Evolutionary conservation across 129 eudicot genomes (phyloP).

Genomic region (Artemisia argyi): DNA sequence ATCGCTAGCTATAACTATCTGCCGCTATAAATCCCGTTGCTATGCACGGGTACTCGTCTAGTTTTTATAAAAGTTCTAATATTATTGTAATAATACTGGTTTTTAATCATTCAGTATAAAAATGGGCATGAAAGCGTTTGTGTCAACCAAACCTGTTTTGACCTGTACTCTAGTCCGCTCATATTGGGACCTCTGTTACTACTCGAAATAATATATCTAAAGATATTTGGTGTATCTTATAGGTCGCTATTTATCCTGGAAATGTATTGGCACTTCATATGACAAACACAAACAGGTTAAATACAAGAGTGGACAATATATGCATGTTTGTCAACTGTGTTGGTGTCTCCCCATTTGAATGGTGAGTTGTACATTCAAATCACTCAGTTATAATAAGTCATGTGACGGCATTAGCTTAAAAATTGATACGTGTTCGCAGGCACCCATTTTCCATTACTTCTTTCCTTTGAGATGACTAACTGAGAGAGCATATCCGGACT

Average conservation of each 20-base stretch:
- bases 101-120: too few relatives aligned
- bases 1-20: too few relatives aligned
- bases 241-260: constrained; percentile 87
- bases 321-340: constrained; percentile 85
- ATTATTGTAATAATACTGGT: neutral
- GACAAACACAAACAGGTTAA: constrained; percentile 74
- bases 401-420: constrained; percentile 11
- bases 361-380: constrained; percentile 42
- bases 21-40: too few relatives aligned
- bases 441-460: constrained; percentile 94
- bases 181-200: neutral
- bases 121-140: neutral
- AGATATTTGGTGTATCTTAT: neutral
- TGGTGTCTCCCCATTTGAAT: constrained; percentile 90
- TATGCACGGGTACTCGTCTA: too few relatives aligned
- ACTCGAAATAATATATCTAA: neutral
- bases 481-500: constrained; percentile 79
- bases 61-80: neutral
- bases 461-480: constrained; percentile 71
- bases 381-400: neutral
- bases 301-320: constrained; percentile 84
- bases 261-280: constrained; percentile 74
- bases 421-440: constrained; percentile 39
- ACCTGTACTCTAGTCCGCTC: neutral
- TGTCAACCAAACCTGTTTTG: neutral